These are phyloP conservation scores for Aspergillus pseudoterreus DNA, from an alignment of 2,329 filamentous ascomycete genomes.

Conservation along the genomic window DNA sequence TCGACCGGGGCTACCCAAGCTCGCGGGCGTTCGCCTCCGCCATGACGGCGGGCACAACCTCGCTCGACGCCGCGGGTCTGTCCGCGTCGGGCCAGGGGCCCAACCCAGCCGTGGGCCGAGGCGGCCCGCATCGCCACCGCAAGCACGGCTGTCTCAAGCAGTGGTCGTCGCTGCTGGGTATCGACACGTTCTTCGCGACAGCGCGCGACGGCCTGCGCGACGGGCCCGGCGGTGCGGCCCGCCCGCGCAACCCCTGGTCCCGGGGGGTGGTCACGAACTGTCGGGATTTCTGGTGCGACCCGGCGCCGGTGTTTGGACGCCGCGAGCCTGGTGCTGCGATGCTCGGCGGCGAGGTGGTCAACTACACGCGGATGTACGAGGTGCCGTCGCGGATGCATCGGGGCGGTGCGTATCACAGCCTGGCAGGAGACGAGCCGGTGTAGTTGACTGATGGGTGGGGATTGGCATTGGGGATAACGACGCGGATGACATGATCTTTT, in stretches of 20 bases:
- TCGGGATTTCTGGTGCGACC: conserved; percentile 93
- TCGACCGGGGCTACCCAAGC: conserved; percentile 51
- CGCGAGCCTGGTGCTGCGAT: conserved; percentile 70
- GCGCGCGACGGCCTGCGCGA: conserved; percentile 67
- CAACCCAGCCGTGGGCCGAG: conserved; percentile 50
- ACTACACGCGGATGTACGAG: conserved; percentile 90
- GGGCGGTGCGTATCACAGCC: conserved; percentile 58
- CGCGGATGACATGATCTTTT: background rate
- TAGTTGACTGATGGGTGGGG: background rate
- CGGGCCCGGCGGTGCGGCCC: conserved; percentile 42
- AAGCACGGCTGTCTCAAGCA: conserved; percentile 65
- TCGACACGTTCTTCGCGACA: conserved; percentile 92
- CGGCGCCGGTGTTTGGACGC: conserved; percentile 72
- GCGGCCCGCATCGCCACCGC: conserved; percentile 46
- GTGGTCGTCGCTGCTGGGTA: conserved; percentile 79
- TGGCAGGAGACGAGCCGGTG: conserved; percentile 34
- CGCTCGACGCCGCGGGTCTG: conserved; percentile 66
- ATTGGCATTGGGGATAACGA: too few relatives aligned
- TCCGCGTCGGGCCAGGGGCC: conserved; percentile 63
- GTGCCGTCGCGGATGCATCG: conserved; percentile 64
- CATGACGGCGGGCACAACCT: conserved; percentile 67
- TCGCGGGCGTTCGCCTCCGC: conserved; percentile 60
- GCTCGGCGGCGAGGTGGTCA: conserved; percentile 73
- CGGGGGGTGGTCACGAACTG: conserved; percentile 83
- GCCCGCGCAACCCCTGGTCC: conserved; percentile 76